phyloP scores from a whole-genome alignment of 2,329 filamentous ascomycete genomes.

The Aspergillus tamarii region DNA sequence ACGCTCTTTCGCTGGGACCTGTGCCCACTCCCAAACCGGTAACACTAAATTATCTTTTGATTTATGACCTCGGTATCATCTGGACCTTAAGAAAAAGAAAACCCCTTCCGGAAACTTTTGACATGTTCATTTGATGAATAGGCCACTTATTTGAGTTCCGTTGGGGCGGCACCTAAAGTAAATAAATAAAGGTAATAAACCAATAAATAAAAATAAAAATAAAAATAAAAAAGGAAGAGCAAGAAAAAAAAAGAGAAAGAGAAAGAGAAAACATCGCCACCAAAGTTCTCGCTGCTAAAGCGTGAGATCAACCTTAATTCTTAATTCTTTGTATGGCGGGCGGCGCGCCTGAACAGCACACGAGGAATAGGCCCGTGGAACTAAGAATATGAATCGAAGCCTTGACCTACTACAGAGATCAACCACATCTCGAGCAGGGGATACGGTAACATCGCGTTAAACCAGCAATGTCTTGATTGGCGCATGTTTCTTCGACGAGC shows the following conservation, averaged over 20 bases:
- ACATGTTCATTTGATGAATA: background rate
- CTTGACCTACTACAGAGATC: background rate
- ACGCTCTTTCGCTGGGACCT: background rate
- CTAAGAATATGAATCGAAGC: background rate
- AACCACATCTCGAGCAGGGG: background rate
- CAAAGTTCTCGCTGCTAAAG: background rate
- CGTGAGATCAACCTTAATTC: slow-evolving; percentile 4
- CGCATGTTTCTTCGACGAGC: background rate
- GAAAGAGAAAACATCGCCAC: no score
- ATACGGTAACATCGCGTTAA: slow-evolving; percentile 12
- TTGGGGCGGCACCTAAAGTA: background rate
- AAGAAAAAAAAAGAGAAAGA: background rate
- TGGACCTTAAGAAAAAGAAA: background rate
- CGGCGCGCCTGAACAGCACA: background rate
- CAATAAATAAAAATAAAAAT: no score
- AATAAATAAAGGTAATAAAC: no score
- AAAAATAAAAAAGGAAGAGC: no score
- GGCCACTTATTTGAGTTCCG: background rate
- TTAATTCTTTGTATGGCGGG: background rate
- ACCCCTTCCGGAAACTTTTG: background rate
- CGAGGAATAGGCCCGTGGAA: background rate
- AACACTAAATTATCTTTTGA: background rate
- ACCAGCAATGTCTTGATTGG: background rate
- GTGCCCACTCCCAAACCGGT: background rate
- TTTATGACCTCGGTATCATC: background rate